phyloP scores from a whole-genome alignment of 495 filamentous ascomycete genomes.

The Daldinia decipiens region DNA sequence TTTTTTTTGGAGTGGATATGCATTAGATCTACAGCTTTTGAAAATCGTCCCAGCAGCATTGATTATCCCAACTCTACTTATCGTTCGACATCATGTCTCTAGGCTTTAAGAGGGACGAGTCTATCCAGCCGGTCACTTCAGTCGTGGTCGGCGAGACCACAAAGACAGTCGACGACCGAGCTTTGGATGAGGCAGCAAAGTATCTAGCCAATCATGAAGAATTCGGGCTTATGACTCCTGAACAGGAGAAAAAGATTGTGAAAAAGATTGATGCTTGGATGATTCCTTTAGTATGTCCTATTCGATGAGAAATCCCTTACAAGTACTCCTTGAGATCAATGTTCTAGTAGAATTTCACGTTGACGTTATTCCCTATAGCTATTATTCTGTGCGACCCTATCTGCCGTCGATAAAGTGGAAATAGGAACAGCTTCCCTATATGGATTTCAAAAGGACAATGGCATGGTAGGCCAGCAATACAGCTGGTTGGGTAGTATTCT shows the following conservation, averaged over 20 bases:
- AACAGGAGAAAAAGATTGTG: constrained; percentile 54
- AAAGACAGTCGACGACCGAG: constrained; percentile 25
- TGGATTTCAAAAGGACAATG: constrained; percentile 62
- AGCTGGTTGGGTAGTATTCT: constrained; percentile 61
- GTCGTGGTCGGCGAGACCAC: constrained; percentile 19
- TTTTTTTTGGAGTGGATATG: constrained; percentile 6
- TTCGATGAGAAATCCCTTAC: too few species aligned
- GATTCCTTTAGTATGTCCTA: constrained; percentile 54
- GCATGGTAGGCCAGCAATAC: constrained; percentile 63
- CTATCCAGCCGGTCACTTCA: constrained; percentile 25
- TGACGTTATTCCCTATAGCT: constrained; percentile 21
- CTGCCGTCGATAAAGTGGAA: constrained; percentile 51
- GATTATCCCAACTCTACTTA: not conserved
- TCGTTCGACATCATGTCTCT: constrained; percentile 23
- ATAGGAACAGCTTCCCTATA: constrained; percentile 59
- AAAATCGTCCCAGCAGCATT: constrained; percentile 3
- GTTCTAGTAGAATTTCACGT: not conserved
- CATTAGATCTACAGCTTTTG: constrained; percentile 17
- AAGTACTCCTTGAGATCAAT: not conserved
- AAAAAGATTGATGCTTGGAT: constrained; percentile 60
- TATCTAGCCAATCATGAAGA: constrained; percentile 39
- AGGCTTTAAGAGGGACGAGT: constrained; percentile 27
- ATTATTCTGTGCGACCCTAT: constrained; percentile 41
- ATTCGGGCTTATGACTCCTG: constrained; percentile 37
- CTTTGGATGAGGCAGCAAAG: constrained; percentile 35